phyloP scores from a whole-genome alignment of 2,329 filamentous ascomycete species.

The Periconia digitata region DNA sequence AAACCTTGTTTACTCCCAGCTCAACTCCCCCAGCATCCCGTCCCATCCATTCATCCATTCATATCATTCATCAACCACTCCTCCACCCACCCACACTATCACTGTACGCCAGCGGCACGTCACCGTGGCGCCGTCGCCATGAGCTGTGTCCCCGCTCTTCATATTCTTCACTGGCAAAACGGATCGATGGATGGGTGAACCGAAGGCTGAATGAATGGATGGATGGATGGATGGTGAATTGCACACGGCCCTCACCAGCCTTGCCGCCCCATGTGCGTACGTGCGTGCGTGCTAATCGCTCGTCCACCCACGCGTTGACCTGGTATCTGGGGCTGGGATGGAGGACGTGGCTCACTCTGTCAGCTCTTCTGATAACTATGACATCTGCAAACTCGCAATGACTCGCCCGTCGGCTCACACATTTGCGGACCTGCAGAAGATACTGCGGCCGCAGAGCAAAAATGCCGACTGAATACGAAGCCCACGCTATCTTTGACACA shows the following conservation, averaged over 20 bases:
- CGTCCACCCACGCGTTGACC: slow-evolving; percentile 26
- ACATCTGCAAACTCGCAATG: slow-evolving; percentile 28
- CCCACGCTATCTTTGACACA: slow-evolving; percentile 20
- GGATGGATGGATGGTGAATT: too few relatives aligned
- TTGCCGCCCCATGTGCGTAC: slow-evolving; percentile 4
- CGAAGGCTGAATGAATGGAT: too few relatives aligned
- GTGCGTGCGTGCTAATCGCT: not conserved
- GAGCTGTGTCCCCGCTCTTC: too few relatives aligned
- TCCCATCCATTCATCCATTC: not conserved
- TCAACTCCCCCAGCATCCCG: not conserved
- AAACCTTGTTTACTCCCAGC: slow-evolving; percentile 13
- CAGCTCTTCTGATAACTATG: slow-evolving; percentile 31
- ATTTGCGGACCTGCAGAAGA: slow-evolving; percentile 17
- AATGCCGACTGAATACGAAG: slow-evolving; percentile 15
- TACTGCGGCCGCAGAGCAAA: slow-evolving; percentile 9
- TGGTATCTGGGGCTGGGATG: slow-evolving; percentile 23
- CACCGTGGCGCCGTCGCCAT: too few relatives aligned
- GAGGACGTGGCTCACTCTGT: not conserved
- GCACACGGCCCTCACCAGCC: not conserved
- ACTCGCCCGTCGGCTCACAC: slow-evolving; percentile 21
- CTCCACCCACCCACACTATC: not conserved
- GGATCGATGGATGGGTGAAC: too few relatives aligned
- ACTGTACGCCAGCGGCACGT: too few relatives aligned
- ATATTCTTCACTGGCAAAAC: too few relatives aligned
- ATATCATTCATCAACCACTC: not conserved